These are phyloP conservation scores for Gelatoporia subvermispora DNA, from an alignment of 768 basidiomycete genomes.

Conservation along the genomic window DNA sequence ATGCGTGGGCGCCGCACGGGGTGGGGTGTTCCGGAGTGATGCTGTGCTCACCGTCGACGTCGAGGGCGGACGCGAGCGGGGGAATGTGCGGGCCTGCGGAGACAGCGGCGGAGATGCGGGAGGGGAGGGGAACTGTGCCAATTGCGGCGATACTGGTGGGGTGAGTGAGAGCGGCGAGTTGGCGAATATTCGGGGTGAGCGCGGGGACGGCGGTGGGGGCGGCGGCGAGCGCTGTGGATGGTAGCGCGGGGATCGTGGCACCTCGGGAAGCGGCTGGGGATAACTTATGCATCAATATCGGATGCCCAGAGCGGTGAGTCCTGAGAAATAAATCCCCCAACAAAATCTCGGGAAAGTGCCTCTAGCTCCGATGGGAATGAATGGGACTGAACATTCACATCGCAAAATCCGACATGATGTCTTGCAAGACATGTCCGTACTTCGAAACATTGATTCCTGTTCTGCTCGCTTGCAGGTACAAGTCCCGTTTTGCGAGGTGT, in stretches of 20 bases:
- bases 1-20: background rate
- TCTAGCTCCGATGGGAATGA: too few relatives aligned
- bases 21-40: background rate
- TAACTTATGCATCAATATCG: too few relatives aligned
- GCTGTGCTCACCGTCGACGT: background rate
- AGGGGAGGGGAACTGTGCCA: constrained; percentile 7
- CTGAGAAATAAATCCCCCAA: too few relatives aligned
- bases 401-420: too few relatives aligned
- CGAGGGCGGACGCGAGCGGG: background rate
- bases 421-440: too few relatives aligned
- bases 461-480: too few relatives aligned
- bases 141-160: constrained; percentile 7
- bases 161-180: constrained; percentile 3
- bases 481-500: too few relatives aligned
- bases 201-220: constrained; percentile 7
- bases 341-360: too few relatives aligned
- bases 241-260: background rate
- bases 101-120: constrained; percentile 6
- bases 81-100: constrained; percentile 6
- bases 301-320: too few relatives aligned
- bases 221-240: constrained; percentile 4
- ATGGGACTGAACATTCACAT: too few relatives aligned
- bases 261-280: background rate
- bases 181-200: constrained; percentile 7
- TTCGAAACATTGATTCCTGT: too few relatives aligned